Evolutionary conservation across 2,329 filamentous ascomycete species (phyloP).

Genomic region (Aureobasidium sp.): DNA sequence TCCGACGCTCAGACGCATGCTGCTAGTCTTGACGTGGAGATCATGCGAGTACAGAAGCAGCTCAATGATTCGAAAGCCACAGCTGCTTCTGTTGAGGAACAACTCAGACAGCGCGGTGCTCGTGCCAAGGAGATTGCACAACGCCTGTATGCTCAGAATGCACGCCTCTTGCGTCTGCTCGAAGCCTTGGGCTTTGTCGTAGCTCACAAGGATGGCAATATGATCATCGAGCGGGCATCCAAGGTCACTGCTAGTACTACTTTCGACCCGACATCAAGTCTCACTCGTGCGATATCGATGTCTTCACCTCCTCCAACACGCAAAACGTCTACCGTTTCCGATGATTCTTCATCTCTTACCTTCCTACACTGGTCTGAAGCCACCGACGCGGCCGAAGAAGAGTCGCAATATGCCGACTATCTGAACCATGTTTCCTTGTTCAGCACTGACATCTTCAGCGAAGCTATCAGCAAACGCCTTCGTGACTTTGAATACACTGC

Average conservation of each 20-base stretch:
- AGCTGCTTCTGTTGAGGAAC: constrained; percentile 43
- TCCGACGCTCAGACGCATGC: constrained; percentile 69
- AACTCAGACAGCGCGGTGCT: constrained; percentile 62
- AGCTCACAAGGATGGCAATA: constrained; percentile 58
- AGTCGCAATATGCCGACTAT: constrained; percentile 67
- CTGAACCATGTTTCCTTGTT: constrained; percentile 68
- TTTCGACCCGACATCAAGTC: constrained; percentile 36
- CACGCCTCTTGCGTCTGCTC: constrained; percentile 73
- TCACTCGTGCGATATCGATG: constrained; percentile 48
- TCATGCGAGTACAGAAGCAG: constrained; percentile 61
- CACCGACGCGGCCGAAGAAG: constrained; percentile 58
- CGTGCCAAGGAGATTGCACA: constrained; percentile 79
- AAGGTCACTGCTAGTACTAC: constrained; percentile 46
- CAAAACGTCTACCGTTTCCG: constrained; percentile 40
- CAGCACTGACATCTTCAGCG: constrained; percentile 75
- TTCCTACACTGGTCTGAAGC: constrained; percentile 78
- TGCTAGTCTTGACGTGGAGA: constrained; percentile 68
- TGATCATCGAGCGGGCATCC: constrained; percentile 67
- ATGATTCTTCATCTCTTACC: constrained; percentile 51
- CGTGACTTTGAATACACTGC: constrained; percentile 91
- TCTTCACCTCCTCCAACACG: constrained; percentile 51
- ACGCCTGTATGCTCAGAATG: constrained; percentile 74
- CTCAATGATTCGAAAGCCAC: constrained; percentile 47
- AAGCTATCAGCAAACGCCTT: constrained; percentile 79
- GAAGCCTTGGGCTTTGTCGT: constrained; percentile 83